Evolutionary conservation across 1,139 yeast species (phyloP).

Genomic region (Magnusiomyces suaveolens): DNA sequence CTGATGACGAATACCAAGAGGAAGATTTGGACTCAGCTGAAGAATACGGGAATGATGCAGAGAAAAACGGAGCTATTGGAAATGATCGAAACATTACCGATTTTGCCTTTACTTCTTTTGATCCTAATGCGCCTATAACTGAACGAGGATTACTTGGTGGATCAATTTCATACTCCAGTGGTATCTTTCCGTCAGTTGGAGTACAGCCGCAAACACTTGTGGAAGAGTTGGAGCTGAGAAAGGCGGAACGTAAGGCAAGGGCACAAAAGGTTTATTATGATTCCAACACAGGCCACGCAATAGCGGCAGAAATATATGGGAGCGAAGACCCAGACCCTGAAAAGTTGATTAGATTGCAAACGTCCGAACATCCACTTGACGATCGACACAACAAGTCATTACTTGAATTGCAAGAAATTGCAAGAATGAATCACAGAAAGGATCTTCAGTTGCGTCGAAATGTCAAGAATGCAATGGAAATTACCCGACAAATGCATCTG

Average conservation of each 20-base stretch:
- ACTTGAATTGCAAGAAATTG: slow-evolving; percentile 29
- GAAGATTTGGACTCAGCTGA: slow-evolving; percentile 7
- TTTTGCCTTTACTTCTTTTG: slow-evolving; percentile 27
- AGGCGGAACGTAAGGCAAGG: slow-evolving; percentile 28
- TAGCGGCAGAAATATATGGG: slow-evolving; percentile 13
- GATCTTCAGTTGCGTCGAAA: slow-evolving; percentile 22
- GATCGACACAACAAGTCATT: slow-evolving; percentile 25
- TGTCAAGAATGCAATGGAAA: slow-evolving; percentile 15
- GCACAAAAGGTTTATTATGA: slow-evolving; percentile 23
- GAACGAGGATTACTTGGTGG: slow-evolving; percentile 15
- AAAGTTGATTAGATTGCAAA: slow-evolving; percentile 13
- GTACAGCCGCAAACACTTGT: slow-evolving; percentile 28
- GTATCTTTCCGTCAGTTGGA: slow-evolving; percentile 16
- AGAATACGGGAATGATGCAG: slow-evolving; percentile 6
- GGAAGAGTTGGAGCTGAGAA: slow-evolving; percentile 33
- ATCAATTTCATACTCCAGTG: slow-evolving; percentile 13
- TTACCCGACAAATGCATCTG: slow-evolving; percentile 13
- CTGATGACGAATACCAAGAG: slow-evolving; percentile 16
- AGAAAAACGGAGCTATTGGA: slow-evolving; percentile 5
- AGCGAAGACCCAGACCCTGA: slow-evolving; percentile 15
- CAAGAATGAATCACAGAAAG: slow-evolving; percentile 26
- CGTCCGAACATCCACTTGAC: slow-evolving; percentile 27
- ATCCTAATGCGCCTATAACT: slow-evolving; percentile 23
- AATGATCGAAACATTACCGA: slow-evolving; percentile 19
- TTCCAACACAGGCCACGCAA: slow-evolving; percentile 18